phyloP scores from a whole-genome alignment of 805 yeast genomes.

The Cyberlindnera misumaiensis region DNA sequence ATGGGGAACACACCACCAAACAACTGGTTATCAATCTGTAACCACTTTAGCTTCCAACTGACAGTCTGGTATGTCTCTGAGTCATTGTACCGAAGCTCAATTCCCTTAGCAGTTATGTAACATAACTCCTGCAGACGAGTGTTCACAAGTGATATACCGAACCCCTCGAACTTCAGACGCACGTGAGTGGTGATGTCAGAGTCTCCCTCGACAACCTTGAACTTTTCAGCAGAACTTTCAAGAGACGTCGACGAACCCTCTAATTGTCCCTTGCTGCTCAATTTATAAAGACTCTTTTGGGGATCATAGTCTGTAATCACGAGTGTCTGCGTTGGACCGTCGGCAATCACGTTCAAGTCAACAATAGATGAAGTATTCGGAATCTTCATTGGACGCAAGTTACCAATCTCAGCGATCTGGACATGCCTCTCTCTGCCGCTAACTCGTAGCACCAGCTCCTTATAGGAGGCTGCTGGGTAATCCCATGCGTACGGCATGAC shows the following conservation, averaged over 20 bases:
- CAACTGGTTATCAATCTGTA: slow-evolving; percentile 88
- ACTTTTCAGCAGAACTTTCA: slow-evolving; percentile 33
- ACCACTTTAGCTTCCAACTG: slow-evolving; percentile 82
- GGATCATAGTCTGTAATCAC: slow-evolving; percentile 81
- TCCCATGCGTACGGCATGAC: slow-evolving; percentile 99
- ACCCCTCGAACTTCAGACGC: slow-evolving; percentile 66
- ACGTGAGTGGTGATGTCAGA: slow-evolving; percentile 33
- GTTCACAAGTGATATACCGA: slow-evolving; percentile 82
- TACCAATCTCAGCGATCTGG: slow-evolving; percentile 90
- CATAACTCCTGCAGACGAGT: slow-evolving; percentile 67
- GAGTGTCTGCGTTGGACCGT: slow-evolving; percentile 89
- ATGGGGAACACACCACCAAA: slow-evolving; percentile 88
- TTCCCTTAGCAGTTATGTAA: slow-evolving; percentile 74
- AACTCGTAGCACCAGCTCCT: slow-evolving; percentile 69
- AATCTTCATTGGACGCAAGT: slow-evolving; percentile 76
- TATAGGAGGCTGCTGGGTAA: slow-evolving; percentile 82
- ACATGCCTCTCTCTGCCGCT: slow-evolving; percentile 71
- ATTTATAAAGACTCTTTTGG: slow-evolving; percentile 64
- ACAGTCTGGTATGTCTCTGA: slow-evolving; percentile 79
- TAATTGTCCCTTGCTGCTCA: slow-evolving; percentile 21
- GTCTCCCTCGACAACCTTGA: slow-evolving; percentile 41
- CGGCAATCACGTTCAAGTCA: slow-evolving; percentile 89
- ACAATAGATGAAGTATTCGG: slow-evolving; percentile 52
- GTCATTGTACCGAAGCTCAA: slow-evolving; percentile 74
- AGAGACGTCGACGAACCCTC: slow-evolving; percentile 28